Evolutionary conservation across 805 yeast species (phyloP), one percentile per base, ranked within the genome.

Genomic region (Barnettozyma siamensis): DNA sequence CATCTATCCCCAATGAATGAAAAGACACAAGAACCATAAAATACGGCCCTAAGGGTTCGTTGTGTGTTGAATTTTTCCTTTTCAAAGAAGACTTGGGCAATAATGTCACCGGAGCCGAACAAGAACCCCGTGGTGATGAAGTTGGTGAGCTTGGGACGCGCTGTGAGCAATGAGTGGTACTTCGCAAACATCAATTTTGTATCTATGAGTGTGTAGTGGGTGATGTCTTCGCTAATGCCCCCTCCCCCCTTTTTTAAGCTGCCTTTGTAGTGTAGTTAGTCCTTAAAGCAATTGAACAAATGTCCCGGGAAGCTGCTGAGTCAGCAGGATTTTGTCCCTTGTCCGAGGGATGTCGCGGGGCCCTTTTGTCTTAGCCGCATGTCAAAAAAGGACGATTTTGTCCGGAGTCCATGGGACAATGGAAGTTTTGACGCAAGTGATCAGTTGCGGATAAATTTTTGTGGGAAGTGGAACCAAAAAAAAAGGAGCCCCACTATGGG

Each of bases 1-100:
- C 95, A 85, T 42, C 64, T 73, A 40, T 74, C 76, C 10, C 83
- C 94, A 33, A 88, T 65, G 24, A 91, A 88, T 0, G 91, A 80
- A 57, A 87, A 88, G 8, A 88, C 63, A 2, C 78, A 41, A 0
- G 86, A 77, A 0, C 96, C 96, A 54, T 84, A 88, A 2, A 73
- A 41, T 7, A 74, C 68, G 2, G 91, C 84, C 43, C 95, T 65
- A 1, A 67, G 43, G 0, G 89, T 80, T 43, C 95, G 63, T 3
- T 49, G 45, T 34, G 50, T 63, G 50, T 86, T 88, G 55, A 66
- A 81, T 20, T 42, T 10, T 17, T 12, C 19, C 7, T 34, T 17
- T 9, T 26, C 19, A 12, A 75, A 73, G 6, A 75, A 51, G 0
- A 62, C 33, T 57, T 88, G 95, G 0, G 95, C 96, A 20, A 83